Conservation (phyloP, 805 yeast genomes). For the Grigorovia yakushimaensis region DNA sequence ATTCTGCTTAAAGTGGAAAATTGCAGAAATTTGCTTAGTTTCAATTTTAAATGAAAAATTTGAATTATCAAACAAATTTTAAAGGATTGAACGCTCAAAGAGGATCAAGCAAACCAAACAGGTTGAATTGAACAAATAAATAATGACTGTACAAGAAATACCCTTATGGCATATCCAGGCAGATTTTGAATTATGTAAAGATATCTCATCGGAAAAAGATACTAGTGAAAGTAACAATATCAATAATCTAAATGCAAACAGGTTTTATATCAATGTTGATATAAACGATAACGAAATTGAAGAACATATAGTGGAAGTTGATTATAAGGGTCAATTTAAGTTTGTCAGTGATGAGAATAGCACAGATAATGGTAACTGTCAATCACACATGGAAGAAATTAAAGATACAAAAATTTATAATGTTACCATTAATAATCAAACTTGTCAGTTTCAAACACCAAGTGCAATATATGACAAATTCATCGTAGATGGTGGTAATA, state of each 20-base stretch:
- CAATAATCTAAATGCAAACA: slow-evolving; percentile 14
- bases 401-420: slow-evolving; percentile 7
- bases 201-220: slow-evolving; percentile 24
- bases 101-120: no score
- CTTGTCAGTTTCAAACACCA: slow-evolving; percentile 9
- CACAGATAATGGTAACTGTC: slow-evolving; percentile 7
- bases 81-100: no score
- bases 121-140: no score
- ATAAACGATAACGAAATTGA: slow-evolving; percentile 13
- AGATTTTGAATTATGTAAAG: slow-evolving; percentile 34
- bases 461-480: not conserved
- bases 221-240: not conserved
- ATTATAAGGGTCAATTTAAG: slow-evolving; percentile 8
- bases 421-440: slow-evolving; percentile 8
- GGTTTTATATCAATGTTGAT: slow-evolving; percentile 38
- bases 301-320: slow-evolving; percentile 26
- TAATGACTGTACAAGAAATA: not conserved
- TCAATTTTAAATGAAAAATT: no score
- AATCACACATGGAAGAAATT: slow-evolving; percentile 1
- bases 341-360: slow-evolving; percentile 4
- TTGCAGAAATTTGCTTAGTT: no score
- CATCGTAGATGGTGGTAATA: not conserved
- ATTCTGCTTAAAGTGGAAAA: no score
- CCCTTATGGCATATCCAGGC: slow-evolving; percentile 33
- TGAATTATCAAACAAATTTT: no score